Evolutionary conservation across 2,329 filamentous ascomycete genomes (phyloP), one percentile per base, ranked within the genome.

Genomic region (Lachnellula subtilissima): DNA sequence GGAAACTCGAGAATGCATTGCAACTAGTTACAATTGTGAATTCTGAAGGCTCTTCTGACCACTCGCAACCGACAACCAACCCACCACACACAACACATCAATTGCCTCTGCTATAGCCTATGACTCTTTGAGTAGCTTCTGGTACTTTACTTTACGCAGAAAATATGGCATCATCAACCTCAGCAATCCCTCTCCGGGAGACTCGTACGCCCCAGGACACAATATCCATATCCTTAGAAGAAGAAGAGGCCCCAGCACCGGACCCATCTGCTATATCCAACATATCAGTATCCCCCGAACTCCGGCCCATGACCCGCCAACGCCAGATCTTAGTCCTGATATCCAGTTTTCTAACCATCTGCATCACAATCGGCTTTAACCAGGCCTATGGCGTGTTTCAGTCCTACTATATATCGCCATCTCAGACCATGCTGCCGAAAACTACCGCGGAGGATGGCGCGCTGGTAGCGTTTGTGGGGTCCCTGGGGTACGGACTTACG

Each of bases 341-440:
- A 17, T 75, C 75, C 0, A 72, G 72, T 5, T 78, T 79, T 50
- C 59, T 73, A 0, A 73, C 73, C 42, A 76, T 78, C 37, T 71
- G 71, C 48, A 70, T 78, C 22, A 78, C 76, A 3, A 76, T 78
- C 48, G 76, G 76, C 11, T 73, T 78, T 54, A 79, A 79, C 59
- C 76, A 78, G 55, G 72, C 70, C 36, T 80, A 74, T 58, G 76
- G 76, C 9, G 75, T 79, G 9, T 79, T 79, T 52, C 76, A 78
- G 59, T 70, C 74, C 48, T 78, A 76, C 61, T 79, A 79, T 59
- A 72, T 75, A 48, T 76, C 75, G 4, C 52, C 69, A 0, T 60
- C 58, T 35, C 72, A 76, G 58, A 67, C 72, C 7, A 63, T 78
- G n/a, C 68, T 78, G 14, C 63, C 63, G 2, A 65, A 65, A 6